A percentile compares a stretch with the other conserved stretches of the same genome.
Conservation (phyloP, 257 asterid species). For the Coffea canephora region DNA sequence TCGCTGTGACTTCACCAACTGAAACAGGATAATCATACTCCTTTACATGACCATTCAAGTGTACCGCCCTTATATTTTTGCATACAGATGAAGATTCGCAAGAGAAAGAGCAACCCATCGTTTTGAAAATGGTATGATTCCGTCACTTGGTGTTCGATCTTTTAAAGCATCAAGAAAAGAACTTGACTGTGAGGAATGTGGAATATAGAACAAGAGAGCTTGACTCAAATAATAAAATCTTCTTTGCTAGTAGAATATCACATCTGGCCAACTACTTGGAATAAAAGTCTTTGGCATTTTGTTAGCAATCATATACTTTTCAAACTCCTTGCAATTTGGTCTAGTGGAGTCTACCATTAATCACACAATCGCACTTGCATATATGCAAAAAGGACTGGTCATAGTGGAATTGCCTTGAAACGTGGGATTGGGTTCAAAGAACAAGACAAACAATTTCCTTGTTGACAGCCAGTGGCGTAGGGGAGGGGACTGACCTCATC, state of each 20-base stretch:
- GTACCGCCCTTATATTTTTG: slow-evolving; percentile 36
- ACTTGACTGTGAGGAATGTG: too few relatives aligned
- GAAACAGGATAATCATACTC: slow-evolving; percentile 41
- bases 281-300: background rate
- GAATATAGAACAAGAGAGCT: too few relatives aligned
- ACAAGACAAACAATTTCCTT: background rate
- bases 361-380: background rate
- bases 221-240: too few relatives aligned
- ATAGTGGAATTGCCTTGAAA: too few relatives aligned
- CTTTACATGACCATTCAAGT: slow-evolving; percentile 41
- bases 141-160: too few relatives aligned
- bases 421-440: background rate
- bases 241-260: background rate
- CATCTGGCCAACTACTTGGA: background rate
- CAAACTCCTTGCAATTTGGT: background rate
- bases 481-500: too few relatives aligned
- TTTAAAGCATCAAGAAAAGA: too few relatives aligned
- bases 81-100: slow-evolving; percentile 18
- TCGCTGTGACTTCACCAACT: slow-evolving; percentile 42
- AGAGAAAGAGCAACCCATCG: slow-evolving; percentile 41
- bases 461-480: too few relatives aligned
- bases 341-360: background rate
- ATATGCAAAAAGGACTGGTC: too few relatives aligned
- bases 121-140: background rate
- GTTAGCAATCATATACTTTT: background rate